phyloP scores from a whole-genome alignment of 2,329 filamentous ascomycete species.

The Botrytis paeoniae region DNA sequence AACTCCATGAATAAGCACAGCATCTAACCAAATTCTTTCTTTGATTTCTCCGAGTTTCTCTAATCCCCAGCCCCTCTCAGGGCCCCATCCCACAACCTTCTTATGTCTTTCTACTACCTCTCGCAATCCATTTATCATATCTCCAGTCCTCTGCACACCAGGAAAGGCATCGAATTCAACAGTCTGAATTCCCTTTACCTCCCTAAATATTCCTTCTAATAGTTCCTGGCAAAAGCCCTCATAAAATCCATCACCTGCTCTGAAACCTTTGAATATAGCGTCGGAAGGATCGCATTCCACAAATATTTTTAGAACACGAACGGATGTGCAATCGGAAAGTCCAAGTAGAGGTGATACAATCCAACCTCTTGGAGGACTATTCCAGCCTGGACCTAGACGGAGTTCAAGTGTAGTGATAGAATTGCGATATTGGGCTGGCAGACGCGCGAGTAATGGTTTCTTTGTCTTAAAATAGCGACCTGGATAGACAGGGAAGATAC shows the following conservation, averaged over 20 bases:
- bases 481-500: constrained; percentile 63
- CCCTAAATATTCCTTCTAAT: constrained; percentile 53
- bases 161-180: constrained; percentile 70
- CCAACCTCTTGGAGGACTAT: constrained; percentile 67
- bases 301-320: constrained; percentile 62
- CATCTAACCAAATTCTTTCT: constrained; percentile 31
- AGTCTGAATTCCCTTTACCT: constrained; percentile 53
- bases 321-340: constrained; percentile 57
- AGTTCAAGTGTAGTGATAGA: constrained; percentile 64
- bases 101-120: constrained; percentile 48
- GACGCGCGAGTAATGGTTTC: constrained; percentile 64
- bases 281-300: constrained; percentile 71
- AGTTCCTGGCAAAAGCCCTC: constrained; percentile 62
- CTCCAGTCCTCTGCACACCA: constrained; percentile 61
- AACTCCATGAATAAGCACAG: constrained; percentile 27
- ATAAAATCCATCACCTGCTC: constrained; percentile 61
- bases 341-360: constrained; percentile 63
- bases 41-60: constrained; percentile 40
- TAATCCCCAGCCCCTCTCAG: constrained; percentile 60
- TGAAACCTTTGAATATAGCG: constrained; percentile 63
- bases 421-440: constrained; percentile 58
- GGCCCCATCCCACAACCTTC: constrained; percentile 63
- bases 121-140: constrained; percentile 61
- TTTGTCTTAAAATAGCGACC: constrained; percentile 71
- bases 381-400: constrained; percentile 71